Percentiles rank a stretch among this genome's conserved stretches.
These are phyloP conservation scores for Marasmius sp. DNA, from an alignment of 1,284 basidiomycete species.

Conservation along the genomic window DNA sequence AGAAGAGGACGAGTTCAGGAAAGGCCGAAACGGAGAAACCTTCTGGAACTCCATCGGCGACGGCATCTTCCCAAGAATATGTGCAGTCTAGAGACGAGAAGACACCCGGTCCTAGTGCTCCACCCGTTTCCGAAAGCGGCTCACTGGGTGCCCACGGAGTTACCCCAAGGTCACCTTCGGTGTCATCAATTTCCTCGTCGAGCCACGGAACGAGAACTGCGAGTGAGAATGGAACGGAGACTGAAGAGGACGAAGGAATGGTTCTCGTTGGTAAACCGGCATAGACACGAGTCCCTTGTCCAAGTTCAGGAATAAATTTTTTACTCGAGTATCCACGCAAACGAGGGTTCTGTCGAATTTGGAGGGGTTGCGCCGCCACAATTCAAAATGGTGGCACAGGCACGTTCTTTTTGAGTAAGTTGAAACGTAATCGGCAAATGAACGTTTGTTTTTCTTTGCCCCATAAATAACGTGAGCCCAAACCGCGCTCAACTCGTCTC, in stretches of 20 bases:
- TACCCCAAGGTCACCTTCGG: constrained; percentile 4
- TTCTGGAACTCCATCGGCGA: not conserved
- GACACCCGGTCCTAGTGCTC: not conserved
- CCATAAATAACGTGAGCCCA: not conserved
- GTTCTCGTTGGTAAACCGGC: constrained; percentile 66
- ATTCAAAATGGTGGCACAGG: not conserved
- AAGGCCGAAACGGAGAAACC: not conserved
- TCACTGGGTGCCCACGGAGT: not conserved
- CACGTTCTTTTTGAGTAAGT: not conserved
- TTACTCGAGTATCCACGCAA: not conserved
- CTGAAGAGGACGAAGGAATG: constrained; percentile 29
- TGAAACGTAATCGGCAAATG: not conserved
- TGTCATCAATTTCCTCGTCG: constrained; percentile 27
- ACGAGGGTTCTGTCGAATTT: not conserved
- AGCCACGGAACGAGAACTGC: constrained; percentile 19
- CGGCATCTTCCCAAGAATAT: not conserved
- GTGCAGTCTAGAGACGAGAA: not conserved
- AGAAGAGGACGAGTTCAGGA: constrained; percentile 14
- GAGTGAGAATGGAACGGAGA: constrained; percentile 6
- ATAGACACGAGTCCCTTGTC: not conserved
- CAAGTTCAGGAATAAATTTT: not conserved
- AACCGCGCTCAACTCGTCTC: not conserved
- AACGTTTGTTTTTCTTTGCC: not conserved
- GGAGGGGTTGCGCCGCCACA: not conserved
- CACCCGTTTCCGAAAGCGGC: not conserved